Evolutionary conservation across 1,284 basidiomycete genomes (phyloP), one percentile per base, ranked within the genome.

Genomic region (Vanrija pseudolonga): DNA sequence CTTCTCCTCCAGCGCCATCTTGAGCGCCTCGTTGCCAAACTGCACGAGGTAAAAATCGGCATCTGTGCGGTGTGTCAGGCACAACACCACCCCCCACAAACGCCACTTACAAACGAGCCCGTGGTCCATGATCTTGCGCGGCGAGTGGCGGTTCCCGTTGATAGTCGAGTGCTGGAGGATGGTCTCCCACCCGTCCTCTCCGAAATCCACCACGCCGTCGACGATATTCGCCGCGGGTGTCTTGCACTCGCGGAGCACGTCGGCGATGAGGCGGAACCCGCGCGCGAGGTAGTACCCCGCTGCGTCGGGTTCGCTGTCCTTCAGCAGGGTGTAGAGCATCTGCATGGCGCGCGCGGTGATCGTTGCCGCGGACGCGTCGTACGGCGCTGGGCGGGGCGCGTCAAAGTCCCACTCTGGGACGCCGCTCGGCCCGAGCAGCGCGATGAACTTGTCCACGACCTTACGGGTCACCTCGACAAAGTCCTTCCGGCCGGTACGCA

Each of bases 331-430:
- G 56, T 64, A 69, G 22, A 70, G 59, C 59, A 61, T 66, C n/a
- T 64, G 61, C 42, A 70, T 56, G 14, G 65, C 71, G 6, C 64
- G 50, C 7, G 71, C 69, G 6, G 68, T 56, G 48, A 71, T 60
- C 2, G 60, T 59, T 0, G 41, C 67, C 2, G 71, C 71, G 12
- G 69, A 70, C 6, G 71, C 62, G 45, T 73, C 71, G 52, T 67
- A 71, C 17, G 64, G 58, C 39, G 61, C 60, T 3, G 71, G 68
- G 24, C 62, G 60, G 20, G 71, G 71, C 4, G 68, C 68, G 28
- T 61, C 45, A 48, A 70, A 71, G 59, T 73, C 71, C 71, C 71
- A 71, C 40, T 54, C 59, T 4, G 69, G 71, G 4, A 73, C 69
- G 17, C 67, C 68, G 2, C 55, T 46, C n/a, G 56, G 53, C 17